Evolutionary conservation across 768 basidiomycete genomes (phyloP).

Genomic region (Pleurotus citrinopileatus): DNA sequence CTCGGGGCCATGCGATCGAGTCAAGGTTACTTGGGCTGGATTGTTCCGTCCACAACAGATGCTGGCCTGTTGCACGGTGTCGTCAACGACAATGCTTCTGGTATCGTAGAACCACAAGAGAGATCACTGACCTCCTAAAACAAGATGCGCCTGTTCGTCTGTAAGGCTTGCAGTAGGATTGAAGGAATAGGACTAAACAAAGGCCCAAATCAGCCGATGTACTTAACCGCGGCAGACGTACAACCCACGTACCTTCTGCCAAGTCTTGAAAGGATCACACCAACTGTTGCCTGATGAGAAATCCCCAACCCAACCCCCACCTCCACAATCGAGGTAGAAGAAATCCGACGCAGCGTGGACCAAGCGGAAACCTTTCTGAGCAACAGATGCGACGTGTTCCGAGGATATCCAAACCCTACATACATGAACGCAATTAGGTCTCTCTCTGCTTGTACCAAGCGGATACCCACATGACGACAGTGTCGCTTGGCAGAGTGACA

Average conservation of each 20-base stretch:
- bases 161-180: constrained; percentile 63
- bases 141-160: constrained; percentile 42
- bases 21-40: constrained; percentile 68
- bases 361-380: constrained; percentile 55
- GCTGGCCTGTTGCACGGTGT: too few relatives aligned
- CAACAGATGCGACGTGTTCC: constrained; percentile 53
- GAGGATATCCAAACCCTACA: constrained; percentile 73
- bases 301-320: constrained; percentile 66
- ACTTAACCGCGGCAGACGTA: not conserved
- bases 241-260: constrained; percentile 53
- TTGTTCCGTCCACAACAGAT: constrained; percentile 75
- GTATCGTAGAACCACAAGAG: not conserved
- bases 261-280: constrained; percentile 80
- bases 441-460: not conserved
- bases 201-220: not conserved
- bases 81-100: too few relatives aligned
- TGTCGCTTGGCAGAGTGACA: constrained; percentile 44
- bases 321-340: constrained; percentile 84
- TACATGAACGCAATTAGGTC: not conserved
- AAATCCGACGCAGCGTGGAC: constrained; percentile 72
- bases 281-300: constrained; percentile 49
- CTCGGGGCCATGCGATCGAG: constrained; percentile 68
- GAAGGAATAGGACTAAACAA: constrained; percentile 56
- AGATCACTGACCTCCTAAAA: constrained; percentile 61
- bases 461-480: constrained; percentile 51